These are phyloP conservation scores for Blastomyces percursus DNA, from an alignment of 2,329 filamentous ascomycete species.

Conservation along the genomic window DNA sequence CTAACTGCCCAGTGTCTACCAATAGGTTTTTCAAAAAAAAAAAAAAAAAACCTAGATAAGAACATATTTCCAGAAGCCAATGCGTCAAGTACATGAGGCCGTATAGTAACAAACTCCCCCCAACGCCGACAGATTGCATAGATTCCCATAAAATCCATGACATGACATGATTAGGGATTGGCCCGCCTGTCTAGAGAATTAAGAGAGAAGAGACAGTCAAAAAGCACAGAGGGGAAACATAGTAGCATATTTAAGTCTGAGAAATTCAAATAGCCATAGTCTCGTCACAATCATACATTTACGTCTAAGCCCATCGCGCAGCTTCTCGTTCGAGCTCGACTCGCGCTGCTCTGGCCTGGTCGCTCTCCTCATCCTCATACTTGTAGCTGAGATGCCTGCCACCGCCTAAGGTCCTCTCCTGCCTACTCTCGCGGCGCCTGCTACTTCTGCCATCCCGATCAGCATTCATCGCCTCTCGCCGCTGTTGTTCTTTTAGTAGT, in stretches of 20 bases:
- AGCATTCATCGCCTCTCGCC: slow-evolving; percentile 41
- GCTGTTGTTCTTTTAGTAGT: slow-evolving; percentile 55
- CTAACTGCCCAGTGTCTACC: background rate
- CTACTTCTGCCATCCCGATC: slow-evolving; percentile 23
- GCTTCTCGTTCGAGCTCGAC: slow-evolving; percentile 33
- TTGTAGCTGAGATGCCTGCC: slow-evolving; percentile 38
- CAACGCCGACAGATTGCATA: slow-evolving; percentile 1
- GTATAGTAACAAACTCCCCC: background rate
- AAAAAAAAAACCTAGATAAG: background rate
- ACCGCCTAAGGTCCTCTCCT: slow-evolving; percentile 21
- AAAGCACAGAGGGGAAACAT: background rate
- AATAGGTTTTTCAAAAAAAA: background rate
- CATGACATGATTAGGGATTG: too few species aligned
- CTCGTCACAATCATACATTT: background rate
- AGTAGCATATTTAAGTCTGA: background rate
- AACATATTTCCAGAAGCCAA: background rate
- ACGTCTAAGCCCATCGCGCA: slow-evolving; percentile 21
- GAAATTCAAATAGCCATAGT: background rate
- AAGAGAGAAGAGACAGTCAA: background rate
- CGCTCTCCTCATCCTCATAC: slow-evolving; percentile 38
- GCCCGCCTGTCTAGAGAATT: background rate
- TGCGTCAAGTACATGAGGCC: background rate
- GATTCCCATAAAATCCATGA: background rate
- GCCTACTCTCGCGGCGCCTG: slow-evolving; percentile 26
- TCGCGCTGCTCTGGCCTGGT: slow-evolving; percentile 25